A percentile compares a stretch with the other conserved stretches of the same genome.
Conservation (phyloP, 2,329 filamentous ascomycete species). For the Trichoderma harzianum region DNA sequence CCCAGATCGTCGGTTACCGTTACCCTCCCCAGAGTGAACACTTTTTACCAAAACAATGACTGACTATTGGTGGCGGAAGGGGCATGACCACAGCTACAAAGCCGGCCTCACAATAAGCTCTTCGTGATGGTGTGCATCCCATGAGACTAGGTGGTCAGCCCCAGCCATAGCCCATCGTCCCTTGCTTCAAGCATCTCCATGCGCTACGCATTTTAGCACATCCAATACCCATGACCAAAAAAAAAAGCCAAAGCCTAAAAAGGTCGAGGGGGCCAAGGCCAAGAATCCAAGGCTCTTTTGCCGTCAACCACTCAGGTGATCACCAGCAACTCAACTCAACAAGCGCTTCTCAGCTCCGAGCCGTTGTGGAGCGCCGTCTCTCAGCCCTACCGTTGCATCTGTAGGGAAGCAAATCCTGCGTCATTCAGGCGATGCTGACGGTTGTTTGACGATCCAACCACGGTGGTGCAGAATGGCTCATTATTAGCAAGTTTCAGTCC, state of each 20-base stretch:
- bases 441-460: not conserved
- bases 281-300: not conserved
- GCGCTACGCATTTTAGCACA: not conserved
- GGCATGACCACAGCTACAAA: conserved; percentile 5
- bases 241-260: not conserved
- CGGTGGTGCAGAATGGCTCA: not conserved
- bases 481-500: not conserved
- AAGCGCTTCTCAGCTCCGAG: not conserved
- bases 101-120: not conserved
- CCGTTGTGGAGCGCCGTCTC: not conserved
- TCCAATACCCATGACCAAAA: not conserved
- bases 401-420: not conserved
- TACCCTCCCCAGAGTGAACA: not conserved
- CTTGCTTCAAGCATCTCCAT: not conserved
- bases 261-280: not conserved
- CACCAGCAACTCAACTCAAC: not conserved
- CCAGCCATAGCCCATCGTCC: not conserved
- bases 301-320: conserved; percentile 6
- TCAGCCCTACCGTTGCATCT: not conserved
- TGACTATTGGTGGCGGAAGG: not conserved
- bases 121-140: not conserved
- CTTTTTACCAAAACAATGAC: not conserved
- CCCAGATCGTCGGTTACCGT: not conserved
- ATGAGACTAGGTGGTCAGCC: not conserved
- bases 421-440: not conserved